Percentiles rank a stretch among this genome's conserved stretches.
Conservation (phyloP, 176 grass and related monocot genomes). For the Musa troglodytarum region DNA sequence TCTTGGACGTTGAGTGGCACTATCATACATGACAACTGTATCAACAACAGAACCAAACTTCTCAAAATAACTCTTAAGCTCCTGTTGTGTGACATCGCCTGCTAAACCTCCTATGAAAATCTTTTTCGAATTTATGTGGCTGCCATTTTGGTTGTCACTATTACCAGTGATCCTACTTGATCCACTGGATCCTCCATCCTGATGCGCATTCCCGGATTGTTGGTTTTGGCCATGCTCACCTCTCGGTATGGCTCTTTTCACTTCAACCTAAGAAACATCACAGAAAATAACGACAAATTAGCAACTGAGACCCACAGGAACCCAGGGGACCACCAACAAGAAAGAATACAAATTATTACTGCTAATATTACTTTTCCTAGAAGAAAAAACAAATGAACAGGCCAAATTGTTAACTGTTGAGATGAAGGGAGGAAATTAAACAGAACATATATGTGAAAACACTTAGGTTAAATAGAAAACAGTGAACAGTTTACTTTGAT, state of each 20-base stretch:
- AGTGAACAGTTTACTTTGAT: no score
- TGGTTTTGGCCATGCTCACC: neutral
- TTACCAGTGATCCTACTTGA: neutral
- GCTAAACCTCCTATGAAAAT: constrained; percentile 25
- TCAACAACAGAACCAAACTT: constrained; percentile 23
- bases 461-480: no score
- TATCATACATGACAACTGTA: constrained; percentile 17
- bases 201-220: neutral
- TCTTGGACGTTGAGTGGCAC: constrained; percentile 9
- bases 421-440: no score
- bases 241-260: constrained; percentile 3
- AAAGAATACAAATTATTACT: no score
- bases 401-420: neutral
- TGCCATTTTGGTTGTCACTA: neutral
- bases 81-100: constrained; percentile 4
- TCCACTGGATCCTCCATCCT: neutral
- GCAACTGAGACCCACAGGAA: neutral
- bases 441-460: no score
- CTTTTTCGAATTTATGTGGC: constrained; percentile 1
- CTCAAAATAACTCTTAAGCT: constrained; percentile 19
- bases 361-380: no score
- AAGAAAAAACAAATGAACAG: neutral
- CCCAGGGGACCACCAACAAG: no score
- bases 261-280: constrained; percentile 10
- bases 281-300: neutral